phyloP scores from a whole-genome alignment of 306 rosid genomes.

The Cucurbita ficifolia region DNA sequence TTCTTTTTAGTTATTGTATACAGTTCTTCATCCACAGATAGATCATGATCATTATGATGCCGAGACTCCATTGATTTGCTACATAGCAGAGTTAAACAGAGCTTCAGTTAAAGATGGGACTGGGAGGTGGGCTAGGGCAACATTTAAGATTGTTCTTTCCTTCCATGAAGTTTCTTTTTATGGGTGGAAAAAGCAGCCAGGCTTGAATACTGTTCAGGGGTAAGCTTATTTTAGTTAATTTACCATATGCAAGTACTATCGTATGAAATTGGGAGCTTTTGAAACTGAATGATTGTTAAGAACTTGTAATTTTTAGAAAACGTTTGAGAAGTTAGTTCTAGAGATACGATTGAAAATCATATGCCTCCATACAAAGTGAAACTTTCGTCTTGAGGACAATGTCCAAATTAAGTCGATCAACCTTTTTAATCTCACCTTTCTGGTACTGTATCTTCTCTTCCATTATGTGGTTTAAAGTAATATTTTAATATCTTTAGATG shows the following conservation, averaged over 20 bases:
- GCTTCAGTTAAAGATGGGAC: slow-evolving; percentile 22
- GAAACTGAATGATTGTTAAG: not conserved
- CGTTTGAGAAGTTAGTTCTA: not conserved
- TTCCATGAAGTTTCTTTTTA: slow-evolving; percentile 77
- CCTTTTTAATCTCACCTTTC: not conserved
- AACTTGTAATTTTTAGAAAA: not conserved
- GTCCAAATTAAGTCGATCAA: not conserved
- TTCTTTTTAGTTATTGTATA: slow-evolving; percentile 2
- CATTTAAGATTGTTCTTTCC: slow-evolving; percentile 61
- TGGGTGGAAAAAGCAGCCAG: slow-evolving; percentile 98
- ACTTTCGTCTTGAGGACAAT: not conserved
- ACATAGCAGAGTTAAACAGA: slow-evolving; percentile 22
- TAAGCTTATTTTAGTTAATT: slow-evolving; percentile 11
- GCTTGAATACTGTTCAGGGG: slow-evolving; percentile 79
- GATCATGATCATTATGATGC: slow-evolving; percentile 21
- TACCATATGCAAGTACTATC: not conserved
- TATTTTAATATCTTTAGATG: not conserved
- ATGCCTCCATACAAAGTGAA: not conserved
- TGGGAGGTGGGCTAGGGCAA: slow-evolving; percentile 85
- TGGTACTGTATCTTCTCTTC: not conserved
- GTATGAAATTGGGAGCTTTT: not conserved
- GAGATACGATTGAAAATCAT: not conserved
- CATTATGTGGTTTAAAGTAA: not conserved
- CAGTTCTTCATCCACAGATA: slow-evolving; percentile 25
- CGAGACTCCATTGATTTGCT: slow-evolving; percentile 25